Conservation (phyloP, 768 basidiomycete genomes). For the Suillus subalutaceus region DNA sequence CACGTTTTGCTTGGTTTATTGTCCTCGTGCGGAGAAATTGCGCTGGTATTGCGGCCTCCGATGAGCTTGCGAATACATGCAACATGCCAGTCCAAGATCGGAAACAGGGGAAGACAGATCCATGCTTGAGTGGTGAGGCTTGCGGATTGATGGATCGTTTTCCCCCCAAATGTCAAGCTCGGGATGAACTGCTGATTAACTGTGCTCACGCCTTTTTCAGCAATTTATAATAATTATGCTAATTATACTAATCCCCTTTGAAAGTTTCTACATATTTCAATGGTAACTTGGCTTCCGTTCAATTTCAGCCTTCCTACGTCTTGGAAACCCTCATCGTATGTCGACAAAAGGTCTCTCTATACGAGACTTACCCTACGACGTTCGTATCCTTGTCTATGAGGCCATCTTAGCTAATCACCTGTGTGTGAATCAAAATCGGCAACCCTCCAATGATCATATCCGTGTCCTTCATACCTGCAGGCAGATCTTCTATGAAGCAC, state of each 20-base stretch:
- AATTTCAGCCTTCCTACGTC: not conserved
- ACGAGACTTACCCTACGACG: conserved; percentile 34
- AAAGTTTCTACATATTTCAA: not conserved
- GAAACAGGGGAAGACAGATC: conserved; percentile 12
- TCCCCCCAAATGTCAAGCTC: conserved; percentile 11
- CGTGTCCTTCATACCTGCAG: conserved; percentile 35
- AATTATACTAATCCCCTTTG: not conserved
- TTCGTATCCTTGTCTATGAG: conserved; percentile 40
- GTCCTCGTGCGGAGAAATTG: conserved; percentile 18
- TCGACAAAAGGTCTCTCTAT: conserved; percentile 15
- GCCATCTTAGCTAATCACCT: conserved; percentile 30
- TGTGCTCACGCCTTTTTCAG: conserved; percentile 6
- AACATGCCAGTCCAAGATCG: conserved; percentile 7
- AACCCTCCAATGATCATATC: conserved; percentile 40
- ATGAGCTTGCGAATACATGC: conserved; percentile 4
- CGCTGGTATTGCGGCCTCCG: conserved; percentile 32
- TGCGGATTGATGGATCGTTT: conserved; percentile 6
- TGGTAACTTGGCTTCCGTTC: not conserved
- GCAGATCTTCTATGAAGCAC: conserved; percentile 35
- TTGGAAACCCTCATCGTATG: not conserved
- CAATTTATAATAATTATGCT: not conserved
- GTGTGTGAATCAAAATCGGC: conserved; percentile 21
- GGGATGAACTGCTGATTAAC: conserved; percentile 6
- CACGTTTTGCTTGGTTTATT: conserved; percentile 21
- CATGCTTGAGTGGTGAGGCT: conserved; percentile 34